These are phyloP conservation scores for Trametes cubensis DNA, from an alignment of 768 basidiomycete genomes.

Conservation along the genomic window DNA sequence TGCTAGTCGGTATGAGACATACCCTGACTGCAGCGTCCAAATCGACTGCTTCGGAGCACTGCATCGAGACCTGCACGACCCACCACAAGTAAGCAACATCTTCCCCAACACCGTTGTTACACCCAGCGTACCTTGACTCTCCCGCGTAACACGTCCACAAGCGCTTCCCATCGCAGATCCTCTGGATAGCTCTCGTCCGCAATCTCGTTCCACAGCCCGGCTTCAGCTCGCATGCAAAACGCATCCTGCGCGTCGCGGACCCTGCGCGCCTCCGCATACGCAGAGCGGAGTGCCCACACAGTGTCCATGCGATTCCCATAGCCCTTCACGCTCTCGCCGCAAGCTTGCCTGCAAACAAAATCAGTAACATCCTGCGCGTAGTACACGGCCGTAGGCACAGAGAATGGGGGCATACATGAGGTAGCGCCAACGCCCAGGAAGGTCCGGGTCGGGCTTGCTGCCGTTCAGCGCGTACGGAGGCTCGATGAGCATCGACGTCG, in stretches of 20 bases:
- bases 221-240: slow-evolving; percentile 66
- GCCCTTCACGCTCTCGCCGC: slow-evolving; percentile 42
- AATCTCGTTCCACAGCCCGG: slow-evolving; percentile 43
- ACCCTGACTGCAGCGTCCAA: slow-evolving; percentile 72
- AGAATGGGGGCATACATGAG: slow-evolving; percentile 64
- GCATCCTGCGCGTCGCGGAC: slow-evolving; percentile 70
- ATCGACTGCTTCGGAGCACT: slow-evolving; percentile 79
- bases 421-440: slow-evolving; percentile 71
- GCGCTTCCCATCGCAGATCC: slow-evolving; percentile 66
- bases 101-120: not conserved
- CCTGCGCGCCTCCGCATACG: slow-evolving; percentile 74
- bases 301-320: slow-evolving; percentile 69
- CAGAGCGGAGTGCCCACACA: slow-evolving; percentile 77
- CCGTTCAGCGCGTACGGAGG: slow-evolving; percentile 69
- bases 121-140: slow-evolving; percentile 67
- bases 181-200: slow-evolving; percentile 62
- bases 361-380: not conserved
- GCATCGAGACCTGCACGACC: slow-evolving; percentile 52
- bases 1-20: slow-evolving; percentile 29
- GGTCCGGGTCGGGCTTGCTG: slow-evolving; percentile 40
- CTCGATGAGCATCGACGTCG: slow-evolving; percentile 83
- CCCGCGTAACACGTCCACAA: slow-evolving; percentile 84
- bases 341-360: slow-evolving; percentile 38
- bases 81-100: not conserved
- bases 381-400: too few species aligned